Evolutionary conservation across 2,329 filamentous ascomycete species (phyloP).

Genomic region (Atkinsonella hypoxylon): DNA sequence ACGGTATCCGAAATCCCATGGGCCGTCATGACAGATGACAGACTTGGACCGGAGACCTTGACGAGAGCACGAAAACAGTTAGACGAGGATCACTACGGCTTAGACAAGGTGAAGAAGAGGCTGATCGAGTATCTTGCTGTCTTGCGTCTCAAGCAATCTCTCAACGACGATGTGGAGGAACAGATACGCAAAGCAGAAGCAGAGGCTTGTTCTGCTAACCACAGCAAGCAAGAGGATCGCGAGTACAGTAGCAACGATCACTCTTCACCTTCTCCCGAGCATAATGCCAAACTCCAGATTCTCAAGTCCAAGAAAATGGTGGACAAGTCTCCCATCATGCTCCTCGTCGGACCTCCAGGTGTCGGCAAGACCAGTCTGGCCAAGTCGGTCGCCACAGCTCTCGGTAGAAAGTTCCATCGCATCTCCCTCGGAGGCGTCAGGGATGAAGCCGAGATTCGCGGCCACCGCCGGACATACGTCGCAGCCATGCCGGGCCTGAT

Average conservation of each 20-base stretch:
- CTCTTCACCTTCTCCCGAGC: conserved; percentile 15
- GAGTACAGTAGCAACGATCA: not conserved
- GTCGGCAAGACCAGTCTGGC: conserved; percentile 94
- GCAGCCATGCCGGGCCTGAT: conserved; percentile 97
- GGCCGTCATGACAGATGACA: conserved; percentile 73
- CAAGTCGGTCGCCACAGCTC: conserved; percentile 79
- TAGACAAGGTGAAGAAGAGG: conserved; percentile 95
- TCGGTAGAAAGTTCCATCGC: conserved; percentile 91
- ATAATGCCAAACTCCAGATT: conserved; percentile 55
- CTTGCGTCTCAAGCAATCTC: conserved; percentile 84
- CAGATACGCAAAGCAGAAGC: conserved; percentile 60
- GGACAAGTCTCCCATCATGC: conserved; percentile 90
- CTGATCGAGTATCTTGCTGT: conserved; percentile 92
- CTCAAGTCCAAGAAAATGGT: conserved; percentile 74
- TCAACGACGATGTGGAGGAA: conserved; percentile 71
- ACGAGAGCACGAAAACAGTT: conserved; percentile 74
- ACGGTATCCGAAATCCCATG: conserved; percentile 91
- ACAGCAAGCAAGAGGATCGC: conserved; percentile 1
- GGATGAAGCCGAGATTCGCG: conserved; percentile 93
- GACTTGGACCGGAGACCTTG: conserved; percentile 70
- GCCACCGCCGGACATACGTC: conserved; percentile 90
- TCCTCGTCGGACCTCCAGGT: conserved; percentile 85
- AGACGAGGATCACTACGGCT: conserved; percentile 89
- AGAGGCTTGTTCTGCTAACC: conserved; percentile 42
- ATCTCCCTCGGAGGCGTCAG: conserved; percentile 93